Evolutionary conservation across 345 rosid genomes (phyloP).

Genomic region (Eucalyptus regnans): DNA sequence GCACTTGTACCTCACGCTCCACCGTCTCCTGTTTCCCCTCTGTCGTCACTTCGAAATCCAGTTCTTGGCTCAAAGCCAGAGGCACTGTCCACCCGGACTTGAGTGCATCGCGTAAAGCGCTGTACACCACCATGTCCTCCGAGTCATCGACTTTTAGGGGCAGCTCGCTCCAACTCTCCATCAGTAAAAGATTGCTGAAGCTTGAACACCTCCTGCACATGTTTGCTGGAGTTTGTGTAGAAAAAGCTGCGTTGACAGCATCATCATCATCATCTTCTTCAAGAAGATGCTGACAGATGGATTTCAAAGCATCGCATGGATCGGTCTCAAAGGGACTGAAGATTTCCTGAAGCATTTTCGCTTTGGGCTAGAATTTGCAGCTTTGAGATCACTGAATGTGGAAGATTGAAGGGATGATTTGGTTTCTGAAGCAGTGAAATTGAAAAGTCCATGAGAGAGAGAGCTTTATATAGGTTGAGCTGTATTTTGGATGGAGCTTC

Average conservation of each 20-base stretch:
- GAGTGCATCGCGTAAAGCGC: constrained; percentile 15
- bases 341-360: background rate
- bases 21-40: background rate
- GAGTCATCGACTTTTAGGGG: constrained; percentile 18
- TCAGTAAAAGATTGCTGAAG: constrained; percentile 11
- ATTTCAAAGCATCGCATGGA: background rate
- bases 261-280: background rate
- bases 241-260: background rate
- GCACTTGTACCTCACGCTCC: background rate
- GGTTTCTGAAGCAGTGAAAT: background rate
- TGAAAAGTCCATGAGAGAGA: background rate
- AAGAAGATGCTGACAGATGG: background rate
- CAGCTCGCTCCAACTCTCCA: constrained; percentile 24
- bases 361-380: background rate
- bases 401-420: background rate
- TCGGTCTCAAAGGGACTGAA: background rate
- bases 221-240: background rate
- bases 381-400: background rate
- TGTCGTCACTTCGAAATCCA: background rate
- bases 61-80: background rate
- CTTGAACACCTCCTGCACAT: constrained; percentile 1
- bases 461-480: background rate
- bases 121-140: constrained; percentile 21
- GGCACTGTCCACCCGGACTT: constrained; percentile 12
- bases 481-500: background rate